Evolutionary conservation across 768 basidiomycete species (phyloP), one percentile per base, ranked within the genome.

Genomic region (Hygrocybe punicea): DNA sequence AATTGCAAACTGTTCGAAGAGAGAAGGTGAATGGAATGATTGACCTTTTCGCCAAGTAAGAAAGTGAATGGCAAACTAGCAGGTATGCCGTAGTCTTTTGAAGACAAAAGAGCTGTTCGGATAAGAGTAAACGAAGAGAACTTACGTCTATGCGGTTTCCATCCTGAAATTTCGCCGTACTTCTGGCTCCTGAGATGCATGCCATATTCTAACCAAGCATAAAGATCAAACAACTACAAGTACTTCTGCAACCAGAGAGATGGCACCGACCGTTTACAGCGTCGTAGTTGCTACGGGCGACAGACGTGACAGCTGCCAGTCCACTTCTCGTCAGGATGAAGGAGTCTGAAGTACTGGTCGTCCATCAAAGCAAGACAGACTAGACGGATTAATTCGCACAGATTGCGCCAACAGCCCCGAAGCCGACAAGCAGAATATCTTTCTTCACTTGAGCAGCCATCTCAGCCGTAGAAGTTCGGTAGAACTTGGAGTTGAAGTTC

Each of bases 261-360:
- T 33, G 6, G 21, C 40, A 58, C 70, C 58, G 53, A 83, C 84
- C 72, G n/a, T 77, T 73, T 11, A 84, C 76, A 2, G 74, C 69
- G 11, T 83, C 77, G 64, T 81, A 87, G 58, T 89, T 88, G 51
- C 87, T 83, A 55, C 89, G 71, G 2, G 89, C 89, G 1, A 91
- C 85, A 16, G 77, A 84, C 1, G 89, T 91, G 8, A 92, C 83
- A 23, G 81, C 76, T 1, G 80, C 86, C 29, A 78, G 72, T 10
- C 83, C 81, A 62, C 84, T 82, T 57, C 79, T 72, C 58, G 82
- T 75, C 19, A 87, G 71, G 53, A 86, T 75, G 51, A 80, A 73
- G 1, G 84, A 78, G 63, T 84, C 84, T 87, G 11, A 36, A 14
- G 40, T 42, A 29, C 19, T 29, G 42, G 42, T 49, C 39, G 33